Percentiles rank a stretch among this genome's conserved stretches.
Conservation (phyloP, 495 filamentous ascomycete species). For the Clohesyomyces aquaticus region DNA sequence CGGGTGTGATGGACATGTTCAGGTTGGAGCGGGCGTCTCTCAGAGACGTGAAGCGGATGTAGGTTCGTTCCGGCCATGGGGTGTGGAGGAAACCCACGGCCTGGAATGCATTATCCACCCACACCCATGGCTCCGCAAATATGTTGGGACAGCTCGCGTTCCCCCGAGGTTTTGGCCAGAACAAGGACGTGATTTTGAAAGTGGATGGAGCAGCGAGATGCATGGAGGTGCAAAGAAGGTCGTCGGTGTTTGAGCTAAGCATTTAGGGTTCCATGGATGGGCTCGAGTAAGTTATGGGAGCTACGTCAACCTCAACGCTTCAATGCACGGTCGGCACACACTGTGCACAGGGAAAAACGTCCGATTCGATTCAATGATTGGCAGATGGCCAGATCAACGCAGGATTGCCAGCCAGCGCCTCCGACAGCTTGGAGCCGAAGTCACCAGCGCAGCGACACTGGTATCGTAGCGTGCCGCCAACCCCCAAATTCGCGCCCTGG, state of each 20-base stretch:
- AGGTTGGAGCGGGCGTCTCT: neutral
- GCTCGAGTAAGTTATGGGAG: slow-evolving; percentile 8
- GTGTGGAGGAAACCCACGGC: neutral
- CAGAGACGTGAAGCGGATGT: neutral
- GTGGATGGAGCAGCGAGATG: neutral
- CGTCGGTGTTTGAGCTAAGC: slow-evolving; percentile 10
- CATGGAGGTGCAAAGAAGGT: slow-evolving; percentile 24
- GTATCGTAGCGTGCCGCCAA: slow-evolving; percentile 19
- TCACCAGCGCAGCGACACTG: slow-evolving; percentile 35
- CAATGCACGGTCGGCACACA: slow-evolving; percentile 8
- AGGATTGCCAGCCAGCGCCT: slow-evolving; percentile 13
- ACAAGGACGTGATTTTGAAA: neutral
- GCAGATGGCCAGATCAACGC: slow-evolving; percentile 10
- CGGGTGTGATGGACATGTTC: neutral
- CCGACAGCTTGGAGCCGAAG: slow-evolving; percentile 37
- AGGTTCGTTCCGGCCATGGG: neutral
- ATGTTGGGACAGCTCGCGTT: neutral
- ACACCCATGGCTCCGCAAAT: neutral
- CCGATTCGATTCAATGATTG: slow-evolving; percentile 13
- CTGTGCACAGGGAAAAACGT: slow-evolving; percentile 30
- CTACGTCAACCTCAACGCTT: slow-evolving; percentile 13
- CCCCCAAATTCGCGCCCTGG: slow-evolving; percentile 18
- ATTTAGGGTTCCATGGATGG: slow-evolving; percentile 22
- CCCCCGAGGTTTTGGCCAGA: neutral
- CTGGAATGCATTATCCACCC: neutral